phyloP scores from a whole-genome alignment of 2,329 filamentous ascomycete genomes.

The Neophaeococcomyces mojaviensis region DNA sequence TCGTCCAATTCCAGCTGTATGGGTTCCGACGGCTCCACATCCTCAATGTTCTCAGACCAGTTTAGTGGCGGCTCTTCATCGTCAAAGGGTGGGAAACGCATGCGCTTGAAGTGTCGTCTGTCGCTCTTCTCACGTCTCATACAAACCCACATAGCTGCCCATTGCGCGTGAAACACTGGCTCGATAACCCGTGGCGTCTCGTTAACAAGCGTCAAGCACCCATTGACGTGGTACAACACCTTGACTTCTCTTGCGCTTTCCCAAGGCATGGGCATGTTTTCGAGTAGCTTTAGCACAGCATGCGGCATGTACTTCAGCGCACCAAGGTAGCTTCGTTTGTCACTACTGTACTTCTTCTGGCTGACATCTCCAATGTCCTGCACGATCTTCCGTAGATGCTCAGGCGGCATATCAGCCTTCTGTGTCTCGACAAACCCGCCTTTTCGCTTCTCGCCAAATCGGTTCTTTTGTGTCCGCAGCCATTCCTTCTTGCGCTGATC shows the following conservation, averaged over 20 bases:
- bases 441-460: conserved; percentile 95
- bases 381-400: conserved; percentile 96
- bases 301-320: conserved; percentile 99
- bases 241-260: conserved; percentile 94
- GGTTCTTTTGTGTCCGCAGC: conserved; percentile 81
- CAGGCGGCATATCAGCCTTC: conserved; percentile 96
- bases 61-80: conserved; percentile 96
- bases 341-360: conserved; percentile 97
- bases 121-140: conserved; percentile 99
- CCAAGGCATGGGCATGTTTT: conserved; percentile 99
- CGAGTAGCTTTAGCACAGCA: conserved; percentile 88
- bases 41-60: conserved; percentile 98
- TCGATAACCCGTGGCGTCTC: conserved; percentile 95
- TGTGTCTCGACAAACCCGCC: conserved; percentile 95
- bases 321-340: conserved; percentile 95
- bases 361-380: conserved; percentile 98
- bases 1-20: conserved; percentile 98
- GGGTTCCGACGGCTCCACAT: conserved; percentile 92
- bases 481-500: conserved; percentile 99
- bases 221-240: conserved; percentile 96
- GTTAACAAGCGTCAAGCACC: conserved; percentile 92
- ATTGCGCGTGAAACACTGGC: conserved; percentile 94
- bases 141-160: conserved; percentile 98
- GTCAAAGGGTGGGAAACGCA: conserved; percentile 97
- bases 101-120: conserved; percentile 90